phyloP scores from a whole-genome alignment of 352 stramenopile species.

The Phytophthora citrophthora region DNA sequence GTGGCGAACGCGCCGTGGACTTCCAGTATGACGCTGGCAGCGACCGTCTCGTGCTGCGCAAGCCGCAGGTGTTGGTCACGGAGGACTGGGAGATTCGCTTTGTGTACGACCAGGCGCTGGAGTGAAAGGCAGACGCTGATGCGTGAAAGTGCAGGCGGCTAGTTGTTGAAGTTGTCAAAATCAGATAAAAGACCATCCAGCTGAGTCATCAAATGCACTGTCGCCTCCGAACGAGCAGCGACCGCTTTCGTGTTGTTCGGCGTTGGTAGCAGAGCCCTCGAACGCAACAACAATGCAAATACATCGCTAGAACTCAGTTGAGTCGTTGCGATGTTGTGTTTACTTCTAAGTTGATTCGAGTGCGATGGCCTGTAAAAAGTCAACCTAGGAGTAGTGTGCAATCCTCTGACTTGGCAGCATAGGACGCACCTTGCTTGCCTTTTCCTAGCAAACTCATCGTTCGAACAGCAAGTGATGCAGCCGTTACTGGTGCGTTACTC shows the following conservation, averaged over 20 bases:
- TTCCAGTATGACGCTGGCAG: slow-evolving; percentile 69
- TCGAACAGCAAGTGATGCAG: neutral
- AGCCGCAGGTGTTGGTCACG: slow-evolving; percentile 75
- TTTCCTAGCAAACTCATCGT: neutral
- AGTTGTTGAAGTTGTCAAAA: slow-evolving; percentile 27
- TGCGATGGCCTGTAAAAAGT: too few relatives aligned
- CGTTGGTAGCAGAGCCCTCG: neutral
- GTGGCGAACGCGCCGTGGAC: slow-evolving; percentile 48
- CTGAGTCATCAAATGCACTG: slow-evolving; percentile 10
- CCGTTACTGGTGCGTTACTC: slow-evolving; percentile 21
- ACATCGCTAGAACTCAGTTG: neutral
- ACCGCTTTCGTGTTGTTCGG: neutral
- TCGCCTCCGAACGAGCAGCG: slow-evolving; percentile 1
- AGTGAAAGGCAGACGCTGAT: slow-evolving; percentile 14
- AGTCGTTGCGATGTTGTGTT: too few relatives aligned
- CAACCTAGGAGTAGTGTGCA: too few relatives aligned
- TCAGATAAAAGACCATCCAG: slow-evolving; percentile 18
- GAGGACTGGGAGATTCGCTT: slow-evolving; percentile 79
- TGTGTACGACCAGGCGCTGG: slow-evolving; percentile 40
- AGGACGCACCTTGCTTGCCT: neutral
- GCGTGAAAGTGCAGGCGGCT: neutral
- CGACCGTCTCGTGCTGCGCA: slow-evolving; percentile 85
- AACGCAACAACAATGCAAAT: neutral
- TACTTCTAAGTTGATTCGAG: too few relatives aligned
- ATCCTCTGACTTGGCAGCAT: neutral